Base-by-base conservation (phyloP, 2,329 filamentous ascomycete species). In the Trichoderma koningii region DNA sequence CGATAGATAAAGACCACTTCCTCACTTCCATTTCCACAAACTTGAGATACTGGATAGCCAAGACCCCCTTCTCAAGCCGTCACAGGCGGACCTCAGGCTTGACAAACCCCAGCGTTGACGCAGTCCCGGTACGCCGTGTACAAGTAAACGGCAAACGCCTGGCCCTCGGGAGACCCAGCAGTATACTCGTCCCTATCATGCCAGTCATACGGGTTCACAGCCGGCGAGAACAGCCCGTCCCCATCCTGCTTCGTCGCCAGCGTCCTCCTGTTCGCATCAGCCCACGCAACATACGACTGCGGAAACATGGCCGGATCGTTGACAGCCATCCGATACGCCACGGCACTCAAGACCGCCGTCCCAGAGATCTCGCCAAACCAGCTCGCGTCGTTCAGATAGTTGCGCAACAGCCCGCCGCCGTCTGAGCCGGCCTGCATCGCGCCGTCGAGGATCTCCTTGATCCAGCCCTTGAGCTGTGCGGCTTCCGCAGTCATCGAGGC, bases 361-460 rank as follows among this genome's bases (percentile, higher is more conserved):
- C 66, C 66, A 9, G 66, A 67, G 7, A 65, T 53, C 30, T 67
- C 66, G 26, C 66, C 66, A 50, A 67, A 67, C 66, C 66, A 67
- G 42, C 63, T 47, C 23, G 19, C 17, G 26, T 67, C 66, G 26
- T 67, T 66, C 15, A 67, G 57, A 23, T 67, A 67, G 53, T 67
- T 67, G 48, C 38, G 63, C 51, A 67, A 47, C 9, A 67, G 47
- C 34, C 34, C 34, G 41, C 63, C 66, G 28, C 50, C 14, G 9
- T 66, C 66, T 17, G 47, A 17, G 41, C 59, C 45, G 1, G 63
- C 66, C 15, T 60, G 51, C 42, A 66, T 47, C 5, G 63, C 63
- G 19, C 66, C 66, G 59, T 67, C 63, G 10, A 67, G 66, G 26
- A 67, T 67, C 64, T 67, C 66, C 59, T 66, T 66, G 53, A 67